These are phyloP conservation scores for Lycium ferocissimum DNA, from an alignment of 257 asterid genomes.

Conservation along the genomic window DNA sequence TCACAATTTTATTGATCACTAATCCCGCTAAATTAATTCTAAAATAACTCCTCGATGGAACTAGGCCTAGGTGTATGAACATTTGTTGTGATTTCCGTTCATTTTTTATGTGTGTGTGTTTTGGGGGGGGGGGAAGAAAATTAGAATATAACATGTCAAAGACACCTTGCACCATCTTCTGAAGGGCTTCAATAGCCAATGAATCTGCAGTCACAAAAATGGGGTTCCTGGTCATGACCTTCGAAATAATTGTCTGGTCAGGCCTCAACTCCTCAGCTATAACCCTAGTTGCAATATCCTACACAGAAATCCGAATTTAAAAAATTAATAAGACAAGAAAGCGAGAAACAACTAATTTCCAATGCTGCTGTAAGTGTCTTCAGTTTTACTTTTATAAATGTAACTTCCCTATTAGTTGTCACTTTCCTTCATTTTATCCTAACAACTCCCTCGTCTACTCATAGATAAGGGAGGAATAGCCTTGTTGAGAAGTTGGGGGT, in stretches of 20 bases:
- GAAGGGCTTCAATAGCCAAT: constrained; percentile 95
- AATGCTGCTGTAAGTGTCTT: background rate
- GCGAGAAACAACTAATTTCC: constrained; percentile 6
- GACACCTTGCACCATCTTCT: constrained; percentile 98
- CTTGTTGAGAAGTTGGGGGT: background rate
- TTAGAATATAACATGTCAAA: constrained; percentile 6
- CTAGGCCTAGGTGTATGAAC: background rate
- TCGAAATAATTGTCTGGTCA: constrained; percentile 77
- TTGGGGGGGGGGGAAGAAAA: background rate
- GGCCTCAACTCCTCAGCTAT: constrained; percentile 95
- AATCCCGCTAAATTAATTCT: background rate
- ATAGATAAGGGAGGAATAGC: background rate
- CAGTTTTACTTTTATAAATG: constrained; percentile 9
- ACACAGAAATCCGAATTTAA: constrained; percentile 29
- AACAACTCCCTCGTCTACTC: constrained; percentile 17
- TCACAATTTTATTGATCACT: constrained; percentile 13
- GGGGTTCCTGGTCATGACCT: constrained; percentile 96
- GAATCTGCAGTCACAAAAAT: constrained; percentile 87
- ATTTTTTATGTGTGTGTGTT: background rate
- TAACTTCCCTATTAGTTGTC: background rate
- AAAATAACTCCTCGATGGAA: background rate
- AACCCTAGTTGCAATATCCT: constrained; percentile 96
- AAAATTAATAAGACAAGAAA: background rate
- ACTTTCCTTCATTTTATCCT: constrained; percentile 15
- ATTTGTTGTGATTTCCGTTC: background rate